Conservation (phyloP, 1,139 yeast species). For the Scheffersomyces titani region DNA sequence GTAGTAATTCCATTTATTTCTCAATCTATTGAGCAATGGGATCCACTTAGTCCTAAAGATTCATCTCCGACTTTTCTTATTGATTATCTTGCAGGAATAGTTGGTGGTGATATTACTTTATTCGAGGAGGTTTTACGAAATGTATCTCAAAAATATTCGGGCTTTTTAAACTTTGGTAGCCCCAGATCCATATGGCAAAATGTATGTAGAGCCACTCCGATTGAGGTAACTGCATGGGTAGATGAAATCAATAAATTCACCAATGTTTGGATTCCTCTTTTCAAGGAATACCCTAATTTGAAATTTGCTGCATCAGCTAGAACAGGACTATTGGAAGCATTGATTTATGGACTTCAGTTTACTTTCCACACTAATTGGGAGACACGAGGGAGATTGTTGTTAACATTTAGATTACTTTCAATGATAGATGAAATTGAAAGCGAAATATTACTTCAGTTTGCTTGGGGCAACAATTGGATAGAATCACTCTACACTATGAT, state of each 20-base stretch:
- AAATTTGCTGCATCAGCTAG: not conserved
- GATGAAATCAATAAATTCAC: not conserved
- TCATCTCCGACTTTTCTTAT: constrained; percentile 12
- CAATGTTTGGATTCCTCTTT: not conserved
- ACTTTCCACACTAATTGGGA: not conserved
- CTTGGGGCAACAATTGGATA: not conserved
- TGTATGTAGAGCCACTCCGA: not conserved
- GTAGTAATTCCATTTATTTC: constrained; percentile 18
- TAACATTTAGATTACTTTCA: not conserved
- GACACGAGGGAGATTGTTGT: not conserved
- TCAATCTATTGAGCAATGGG: constrained; percentile 14
- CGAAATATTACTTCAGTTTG: not conserved
- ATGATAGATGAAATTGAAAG: not conserved
- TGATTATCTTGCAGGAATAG: constrained; percentile 19
- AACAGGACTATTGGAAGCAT: not conserved
- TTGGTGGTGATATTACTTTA: constrained; percentile 12
- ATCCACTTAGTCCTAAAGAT: constrained; percentile 7
- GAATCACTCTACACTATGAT: not conserved
- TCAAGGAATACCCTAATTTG: not conserved
- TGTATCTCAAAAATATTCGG: constrained; percentile 12
- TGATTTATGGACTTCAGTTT: not conserved
- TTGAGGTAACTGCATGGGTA: not conserved
- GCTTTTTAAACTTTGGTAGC: constrained; percentile 11
- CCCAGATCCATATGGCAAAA: constrained; percentile 19
- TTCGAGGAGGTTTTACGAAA: constrained; percentile 12